Conservation (phyloP, 2,329 filamentous ascomycete genomes). For the Microdochium paspali region DNA sequence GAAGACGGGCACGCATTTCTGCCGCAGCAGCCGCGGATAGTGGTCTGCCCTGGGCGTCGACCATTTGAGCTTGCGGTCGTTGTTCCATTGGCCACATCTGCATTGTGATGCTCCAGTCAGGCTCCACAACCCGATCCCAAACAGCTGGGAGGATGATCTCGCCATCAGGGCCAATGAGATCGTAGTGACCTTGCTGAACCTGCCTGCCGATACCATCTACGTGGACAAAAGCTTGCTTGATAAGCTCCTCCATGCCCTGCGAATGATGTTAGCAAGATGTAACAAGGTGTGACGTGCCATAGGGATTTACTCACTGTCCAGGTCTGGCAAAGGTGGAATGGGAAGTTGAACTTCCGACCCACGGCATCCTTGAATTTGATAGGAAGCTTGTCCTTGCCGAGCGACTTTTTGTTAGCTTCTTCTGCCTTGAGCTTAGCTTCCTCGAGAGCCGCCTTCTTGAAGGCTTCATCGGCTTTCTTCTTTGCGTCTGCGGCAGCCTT, state of each 20-base stretch:
- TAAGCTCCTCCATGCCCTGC: slow-evolving; percentile 78
- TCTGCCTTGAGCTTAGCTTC: slow-evolving; percentile 35
- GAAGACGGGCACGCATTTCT: slow-evolving; percentile 5
- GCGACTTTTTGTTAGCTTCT: slow-evolving; percentile 31
- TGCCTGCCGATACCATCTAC: slow-evolving; percentile 69
- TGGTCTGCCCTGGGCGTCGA: not conserved
- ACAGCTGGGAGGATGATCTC: slow-evolving; percentile 76
- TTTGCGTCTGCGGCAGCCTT: slow-evolving; percentile 41
- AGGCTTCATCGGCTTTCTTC: slow-evolving; percentile 46
- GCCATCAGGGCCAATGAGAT: slow-evolving; percentile 67
- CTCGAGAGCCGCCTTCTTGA: slow-evolving; percentile 38
- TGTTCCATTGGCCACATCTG: slow-evolving; percentile 50
- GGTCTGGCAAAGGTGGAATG: slow-evolving; percentile 74
- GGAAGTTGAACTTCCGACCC: slow-evolving; percentile 85
- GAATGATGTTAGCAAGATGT: slow-evolving; percentile 11
- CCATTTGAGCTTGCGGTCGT: slow-evolving; percentile 2
- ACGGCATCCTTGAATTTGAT: slow-evolving; percentile 90
- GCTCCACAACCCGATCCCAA: slow-evolving; percentile 74
- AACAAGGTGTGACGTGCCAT: slow-evolving; percentile 1
- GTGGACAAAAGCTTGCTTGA: slow-evolving; percentile 74
- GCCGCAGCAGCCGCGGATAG: not conserved
- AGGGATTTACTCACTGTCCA: slow-evolving; percentile 56
- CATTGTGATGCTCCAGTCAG: slow-evolving; percentile 65
- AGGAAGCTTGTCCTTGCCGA: slow-evolving; percentile 57
- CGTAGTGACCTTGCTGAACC: slow-evolving; percentile 71